Evolutionary conservation across 257 asterid species (phyloP).

Genomic region (Buddleja alternifolia): DNA sequence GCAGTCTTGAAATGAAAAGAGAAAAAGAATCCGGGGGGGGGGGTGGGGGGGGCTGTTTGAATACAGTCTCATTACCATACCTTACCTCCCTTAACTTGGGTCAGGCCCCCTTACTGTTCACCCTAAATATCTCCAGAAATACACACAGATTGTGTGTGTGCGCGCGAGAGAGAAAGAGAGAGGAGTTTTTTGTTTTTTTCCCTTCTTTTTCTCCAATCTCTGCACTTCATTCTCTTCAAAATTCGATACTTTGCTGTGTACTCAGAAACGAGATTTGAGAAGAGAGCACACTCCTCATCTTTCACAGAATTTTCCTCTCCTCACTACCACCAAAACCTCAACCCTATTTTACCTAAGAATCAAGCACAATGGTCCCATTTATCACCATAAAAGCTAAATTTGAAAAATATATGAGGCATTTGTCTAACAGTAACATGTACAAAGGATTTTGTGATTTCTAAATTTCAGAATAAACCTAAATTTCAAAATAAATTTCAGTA

Average conservation of each 20-base stretch:
- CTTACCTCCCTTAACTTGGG: slow-evolving; percentile 39
- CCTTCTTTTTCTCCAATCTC: slow-evolving; percentile 34
- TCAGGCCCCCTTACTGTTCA: slow-evolving; percentile 41
- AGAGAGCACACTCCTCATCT: slow-evolving; percentile 33
- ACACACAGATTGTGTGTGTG: slow-evolving; percentile 8
- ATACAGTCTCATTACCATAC: slow-evolving; percentile 24
- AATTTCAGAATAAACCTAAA: no score
- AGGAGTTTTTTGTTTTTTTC: not conserved
- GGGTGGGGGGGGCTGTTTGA: slow-evolving; percentile 20
- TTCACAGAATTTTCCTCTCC: no score
- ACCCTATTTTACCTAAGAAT: no score
- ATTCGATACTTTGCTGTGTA: slow-evolving; percentile 72
- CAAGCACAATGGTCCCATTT: no score
- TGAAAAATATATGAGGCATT: no score
- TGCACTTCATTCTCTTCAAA: slow-evolving; percentile 90
- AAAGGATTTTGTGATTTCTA: no score
- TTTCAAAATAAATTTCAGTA: no score
- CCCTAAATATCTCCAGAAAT: slow-evolving; percentile 41
- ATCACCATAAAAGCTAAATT: no score
- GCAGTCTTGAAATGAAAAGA: slow-evolving; percentile 35
- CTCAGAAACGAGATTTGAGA: slow-evolving; percentile 59
- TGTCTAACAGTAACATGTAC: no score
- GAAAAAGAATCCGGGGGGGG: slow-evolving; percentile 37
- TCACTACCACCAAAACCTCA: no score
- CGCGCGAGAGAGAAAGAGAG: not conserved